These are phyloP conservation scores for Aquilaria yunnanensis DNA, from an alignment of 345 rosid species.

Conservation along the genomic window DNA sequence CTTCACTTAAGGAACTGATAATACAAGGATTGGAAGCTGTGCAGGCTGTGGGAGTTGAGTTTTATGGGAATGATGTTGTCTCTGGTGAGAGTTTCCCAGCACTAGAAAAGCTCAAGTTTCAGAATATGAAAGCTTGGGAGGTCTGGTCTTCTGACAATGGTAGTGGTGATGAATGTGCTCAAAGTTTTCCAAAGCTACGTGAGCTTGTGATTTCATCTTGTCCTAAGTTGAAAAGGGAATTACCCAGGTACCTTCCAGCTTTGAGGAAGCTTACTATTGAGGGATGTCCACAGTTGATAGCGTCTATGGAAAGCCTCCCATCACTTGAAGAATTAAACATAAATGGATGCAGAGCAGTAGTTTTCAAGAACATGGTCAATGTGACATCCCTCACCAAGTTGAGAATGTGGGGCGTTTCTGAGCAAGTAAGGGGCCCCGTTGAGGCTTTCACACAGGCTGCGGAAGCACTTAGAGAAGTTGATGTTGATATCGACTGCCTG, in stretches of 20 bases:
- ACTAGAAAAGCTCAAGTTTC: conserved; percentile 10
- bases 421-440: neutral
- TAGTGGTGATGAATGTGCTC: too few species aligned
- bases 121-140: conserved; percentile 14
- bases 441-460: neutral
- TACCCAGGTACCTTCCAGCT: neutral
- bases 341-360: neutral
- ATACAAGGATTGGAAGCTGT: conserved; percentile 11
- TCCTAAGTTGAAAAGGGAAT: neutral
- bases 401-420: neutral
- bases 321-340: neutral
- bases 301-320: neutral
- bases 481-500: neutral
- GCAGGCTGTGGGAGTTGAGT: conserved; percentile 9
- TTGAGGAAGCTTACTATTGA: conserved; percentile 2
- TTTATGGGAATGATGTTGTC: neutral
- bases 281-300: conserved; percentile 1
- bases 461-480: conserved; percentile 9
- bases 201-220: neutral
- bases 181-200: conserved; percentile 2
- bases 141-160: conserved; percentile 3
- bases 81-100: conserved; percentile 8
- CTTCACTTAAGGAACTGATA: conserved; percentile 10
- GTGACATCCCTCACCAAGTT: conserved; percentile 7
- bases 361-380: conserved; percentile 3